phyloP scores from a whole-genome alignment of 768 basidiomycete species.

The Hemileccinum impolitum region DNA sequence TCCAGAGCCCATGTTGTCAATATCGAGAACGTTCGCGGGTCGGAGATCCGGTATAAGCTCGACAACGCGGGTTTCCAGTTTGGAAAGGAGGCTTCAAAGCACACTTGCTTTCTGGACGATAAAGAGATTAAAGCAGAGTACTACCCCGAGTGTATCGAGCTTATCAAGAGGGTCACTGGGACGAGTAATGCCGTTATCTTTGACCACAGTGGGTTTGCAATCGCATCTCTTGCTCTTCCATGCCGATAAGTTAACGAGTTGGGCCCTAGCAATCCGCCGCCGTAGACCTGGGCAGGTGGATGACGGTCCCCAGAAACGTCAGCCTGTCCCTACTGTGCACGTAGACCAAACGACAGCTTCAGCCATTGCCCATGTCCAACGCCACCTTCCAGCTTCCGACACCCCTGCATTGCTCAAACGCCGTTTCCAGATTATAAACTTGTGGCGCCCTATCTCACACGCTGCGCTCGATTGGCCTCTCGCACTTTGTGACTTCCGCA shows the following conservation, averaged over 20 bases:
- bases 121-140: conserved; percentile 36
- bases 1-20: conserved; percentile 11
- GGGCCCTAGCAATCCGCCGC: conserved; percentile 39
- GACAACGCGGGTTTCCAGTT: conserved; percentile 38
- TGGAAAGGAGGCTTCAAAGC: conserved; percentile 20
- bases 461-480: conserved; percentile 47
- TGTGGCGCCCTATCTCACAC: conserved; percentile 51
- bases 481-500: conserved; percentile 46
- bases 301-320: conserved; percentile 39
- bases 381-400: conserved; percentile 41
- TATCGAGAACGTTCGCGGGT: conserved; percentile 35
- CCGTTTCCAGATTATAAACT: conserved; percentile 52
- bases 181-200: conserved; percentile 40
- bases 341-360: conserved; percentile 44
- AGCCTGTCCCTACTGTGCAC: conserved; percentile 42
- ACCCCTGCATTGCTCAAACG: conserved; percentile 37
- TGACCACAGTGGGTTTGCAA: conserved; percentile 35
- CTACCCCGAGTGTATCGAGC: conserved; percentile 37
- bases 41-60: conserved; percentile 30
- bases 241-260: not conserved
- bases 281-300: conserved; percentile 35
- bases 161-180: conserved; percentile 38
- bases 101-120: conserved; percentile 34
- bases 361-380: conserved; percentile 39
- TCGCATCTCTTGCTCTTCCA: not conserved